Percentiles rank a stretch among this genome's conserved stretches.
Conservation (phyloP, 202 grass and related monocot species). For the Eragrostis tef region DNA sequence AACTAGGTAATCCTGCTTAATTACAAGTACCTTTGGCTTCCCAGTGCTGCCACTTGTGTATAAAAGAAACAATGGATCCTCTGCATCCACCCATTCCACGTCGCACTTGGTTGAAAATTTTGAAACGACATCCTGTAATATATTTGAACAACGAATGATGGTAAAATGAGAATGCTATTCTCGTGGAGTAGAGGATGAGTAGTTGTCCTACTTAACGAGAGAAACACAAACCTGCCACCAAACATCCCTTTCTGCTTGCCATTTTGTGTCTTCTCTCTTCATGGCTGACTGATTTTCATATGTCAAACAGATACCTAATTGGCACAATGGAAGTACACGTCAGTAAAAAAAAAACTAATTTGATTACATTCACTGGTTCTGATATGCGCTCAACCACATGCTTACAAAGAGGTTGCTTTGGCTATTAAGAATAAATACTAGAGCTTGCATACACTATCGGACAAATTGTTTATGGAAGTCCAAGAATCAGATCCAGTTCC, state of each 20-base stretch:
- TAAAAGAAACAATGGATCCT: constrained; percentile 95
- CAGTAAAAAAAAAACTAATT: constrained; percentile 34
- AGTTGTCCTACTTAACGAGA: constrained; percentile 7
- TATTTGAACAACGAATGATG: constrained; percentile 19
- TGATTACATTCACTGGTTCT: constrained; percentile 13
- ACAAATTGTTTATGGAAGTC: constrained; percentile 14
- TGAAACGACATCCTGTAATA: constrained; percentile 72
- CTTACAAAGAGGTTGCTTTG: constrained; percentile 4
- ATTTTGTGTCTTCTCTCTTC: constrained; percentile 80
- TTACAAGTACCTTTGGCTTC: constrained; percentile 84
- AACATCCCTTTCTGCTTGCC: constrained; percentile 75
- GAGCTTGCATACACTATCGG: neutral
- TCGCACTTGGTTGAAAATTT: constrained; percentile 77
- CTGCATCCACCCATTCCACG: constrained; percentile 98
- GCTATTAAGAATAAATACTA: neutral
- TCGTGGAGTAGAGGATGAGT: constrained; percentile 15
- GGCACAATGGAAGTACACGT: constrained; percentile 34
- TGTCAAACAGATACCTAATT: constrained; percentile 82
- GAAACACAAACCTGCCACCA: constrained; percentile 82
- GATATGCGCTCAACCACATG: neutral
- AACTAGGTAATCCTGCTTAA: constrained; percentile 25
- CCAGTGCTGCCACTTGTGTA: constrained; percentile 99
- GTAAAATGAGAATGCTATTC: constrained; percentile 24
- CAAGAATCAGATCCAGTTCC: constrained; percentile 16
- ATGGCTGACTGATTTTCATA: constrained; percentile 73